Evolutionary conservation across 164 flowering plant genomes (phyloP).

Genomic region (Kalanchoe fedtschenkoi): DNA sequence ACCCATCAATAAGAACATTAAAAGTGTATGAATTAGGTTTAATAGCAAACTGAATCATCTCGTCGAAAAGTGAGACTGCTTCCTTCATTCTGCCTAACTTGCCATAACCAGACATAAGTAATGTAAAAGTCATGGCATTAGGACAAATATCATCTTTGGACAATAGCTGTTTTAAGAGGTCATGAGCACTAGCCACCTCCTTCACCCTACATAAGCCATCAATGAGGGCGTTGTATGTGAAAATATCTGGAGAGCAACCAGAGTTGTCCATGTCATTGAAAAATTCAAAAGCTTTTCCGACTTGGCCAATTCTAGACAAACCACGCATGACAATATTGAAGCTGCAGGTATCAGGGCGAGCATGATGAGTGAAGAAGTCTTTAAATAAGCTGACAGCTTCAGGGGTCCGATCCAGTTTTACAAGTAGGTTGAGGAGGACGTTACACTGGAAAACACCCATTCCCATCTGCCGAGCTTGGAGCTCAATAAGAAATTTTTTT

Average conservation of each 20-base stretch:
- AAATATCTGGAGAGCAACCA: conserved; percentile 55
- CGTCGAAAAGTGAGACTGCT: conserved; percentile 39
- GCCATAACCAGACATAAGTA: conserved; percentile 63
- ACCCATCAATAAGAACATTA: conserved; percentile 74
- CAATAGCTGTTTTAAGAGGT: no score
- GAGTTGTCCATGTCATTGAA: conserved; percentile 48
- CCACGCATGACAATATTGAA: conserved; percentile 69
- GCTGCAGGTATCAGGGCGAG: conserved; percentile 41
- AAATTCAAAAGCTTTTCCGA: conserved; percentile 43
- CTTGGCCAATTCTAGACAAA: conserved; percentile 38
- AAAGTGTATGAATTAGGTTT: conserved; percentile 51
- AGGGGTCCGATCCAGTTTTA: conserved; percentile 28
- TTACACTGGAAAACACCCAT: conserved; percentile 29
- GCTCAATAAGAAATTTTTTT: conserved; percentile 27
- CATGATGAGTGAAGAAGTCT: conserved; percentile 25
- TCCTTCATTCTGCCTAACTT: conserved; percentile 48
- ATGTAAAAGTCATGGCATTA: no score
- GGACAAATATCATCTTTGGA: no score
- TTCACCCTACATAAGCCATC: conserved; percentile 49
- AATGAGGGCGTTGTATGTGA: conserved; percentile 63
- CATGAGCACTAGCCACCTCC: conserved; percentile 43
- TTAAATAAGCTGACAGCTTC: conserved; percentile 55
- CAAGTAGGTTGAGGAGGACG: conserved; percentile 39
- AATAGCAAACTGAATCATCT: conserved; percentile 40
- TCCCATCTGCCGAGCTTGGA: no score